A percentile compares a stretch with the other conserved stretches of the same genome.
These are phyloP conservation scores for Aspergillus leporis DNA, from an alignment of 495 filamentous ascomycete genomes.

Conservation along the genomic window DNA sequence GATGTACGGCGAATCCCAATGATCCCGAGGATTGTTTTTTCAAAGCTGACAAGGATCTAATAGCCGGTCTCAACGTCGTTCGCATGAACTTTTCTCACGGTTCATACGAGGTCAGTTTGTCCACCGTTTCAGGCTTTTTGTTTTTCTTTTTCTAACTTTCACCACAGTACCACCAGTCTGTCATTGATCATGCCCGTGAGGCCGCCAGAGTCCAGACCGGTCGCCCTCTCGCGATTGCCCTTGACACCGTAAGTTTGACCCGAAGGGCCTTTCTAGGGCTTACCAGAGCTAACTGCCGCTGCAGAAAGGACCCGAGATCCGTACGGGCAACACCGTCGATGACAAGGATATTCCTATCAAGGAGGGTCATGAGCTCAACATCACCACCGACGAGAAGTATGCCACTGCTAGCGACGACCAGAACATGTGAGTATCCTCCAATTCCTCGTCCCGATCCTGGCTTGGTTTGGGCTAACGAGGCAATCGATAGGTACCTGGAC, in stretches of 20 bases:
- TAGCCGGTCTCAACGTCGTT: slow-evolving; percentile 91
- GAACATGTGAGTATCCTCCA: slow-evolving; percentile 75
- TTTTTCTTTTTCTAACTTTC: slow-evolving; percentile 6
- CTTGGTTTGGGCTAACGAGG: slow-evolving; percentile 7
- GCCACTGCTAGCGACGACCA: slow-evolving; percentile 76
- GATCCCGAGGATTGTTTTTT: background rate
- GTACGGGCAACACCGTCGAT: slow-evolving; percentile 85
- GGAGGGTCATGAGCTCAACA: slow-evolving; percentile 80
- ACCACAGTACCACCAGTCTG: slow-evolving; percentile 79
- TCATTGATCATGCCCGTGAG: slow-evolving; percentile 89
- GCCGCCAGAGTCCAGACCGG: slow-evolving; percentile 75
- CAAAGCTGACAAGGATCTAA: slow-evolving; percentile 26
- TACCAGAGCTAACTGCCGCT: slow-evolving; percentile 13
- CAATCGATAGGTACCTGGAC: slow-evolving; percentile 78
- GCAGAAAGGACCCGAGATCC: slow-evolving; percentile 95
- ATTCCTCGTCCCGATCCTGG: slow-evolving; percentile 3
- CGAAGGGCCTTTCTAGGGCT: background rate
- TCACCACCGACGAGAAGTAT: slow-evolving; percentile 97
- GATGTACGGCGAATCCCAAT: slow-evolving; percentile 41
- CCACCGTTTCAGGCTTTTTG: no score
- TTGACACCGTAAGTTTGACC: slow-evolving; percentile 70
- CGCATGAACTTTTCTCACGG: slow-evolving; percentile 99
- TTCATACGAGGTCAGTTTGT: slow-evolving; percentile 71
- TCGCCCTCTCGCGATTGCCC: slow-evolving; percentile 91
- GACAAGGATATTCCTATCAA: slow-evolving; percentile 87